These are phyloP conservation scores for Hymenoscyphus repandus DNA, from an alignment of 2,329 filamentous ascomycete species.

Conservation along the genomic window DNA sequence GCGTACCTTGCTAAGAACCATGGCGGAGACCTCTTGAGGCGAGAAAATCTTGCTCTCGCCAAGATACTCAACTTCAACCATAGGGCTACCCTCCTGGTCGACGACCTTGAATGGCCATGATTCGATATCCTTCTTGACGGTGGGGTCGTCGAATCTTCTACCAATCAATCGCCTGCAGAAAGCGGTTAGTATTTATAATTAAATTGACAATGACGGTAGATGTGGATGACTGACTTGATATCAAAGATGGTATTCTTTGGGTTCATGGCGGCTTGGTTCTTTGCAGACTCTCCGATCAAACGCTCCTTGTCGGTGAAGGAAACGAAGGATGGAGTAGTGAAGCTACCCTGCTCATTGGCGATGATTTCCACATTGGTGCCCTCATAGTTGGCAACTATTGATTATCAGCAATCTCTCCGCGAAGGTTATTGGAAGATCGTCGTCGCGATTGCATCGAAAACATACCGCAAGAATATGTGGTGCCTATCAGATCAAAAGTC, in stretches of 20 bases:
- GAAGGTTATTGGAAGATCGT: not conserved
- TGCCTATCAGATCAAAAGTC: slow-evolving; percentile 56
- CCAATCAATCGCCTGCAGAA: slow-evolving; percentile 83
- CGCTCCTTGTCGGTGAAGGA: slow-evolving; percentile 98
- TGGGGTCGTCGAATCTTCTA: slow-evolving; percentile 88
- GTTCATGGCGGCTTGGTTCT: slow-evolving; percentile 99
- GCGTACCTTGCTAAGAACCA: slow-evolving; percentile 92
- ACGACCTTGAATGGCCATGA: slow-evolving; percentile 99
- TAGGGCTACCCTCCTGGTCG: slow-evolving; percentile 80
- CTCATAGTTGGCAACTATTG: slow-evolving; percentile 87
- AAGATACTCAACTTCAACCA: slow-evolving; percentile 94
- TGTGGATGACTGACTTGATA: slow-evolving; percentile 70
- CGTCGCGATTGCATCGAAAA: slow-evolving; percentile 6
- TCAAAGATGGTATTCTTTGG: slow-evolving; percentile 97
- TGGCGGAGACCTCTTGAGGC: slow-evolving; percentile 97
- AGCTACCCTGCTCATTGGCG: slow-evolving; percentile 99
- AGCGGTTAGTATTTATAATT: slow-evolving; percentile 10
- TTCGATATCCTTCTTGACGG: slow-evolving; percentile 96
- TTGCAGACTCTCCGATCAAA: slow-evolving; percentile 97
- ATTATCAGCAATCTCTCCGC: slow-evolving; percentile 14
- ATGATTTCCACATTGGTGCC: slow-evolving; percentile 99
- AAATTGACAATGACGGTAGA: not conserved
- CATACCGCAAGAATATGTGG: slow-evolving; percentile 85
- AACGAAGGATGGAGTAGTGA: slow-evolving; percentile 98
- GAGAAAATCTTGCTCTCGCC: slow-evolving; percentile 94